Conservation (phyloP, 805 yeast genomes). For the Lipomyces sp. region DNA sequence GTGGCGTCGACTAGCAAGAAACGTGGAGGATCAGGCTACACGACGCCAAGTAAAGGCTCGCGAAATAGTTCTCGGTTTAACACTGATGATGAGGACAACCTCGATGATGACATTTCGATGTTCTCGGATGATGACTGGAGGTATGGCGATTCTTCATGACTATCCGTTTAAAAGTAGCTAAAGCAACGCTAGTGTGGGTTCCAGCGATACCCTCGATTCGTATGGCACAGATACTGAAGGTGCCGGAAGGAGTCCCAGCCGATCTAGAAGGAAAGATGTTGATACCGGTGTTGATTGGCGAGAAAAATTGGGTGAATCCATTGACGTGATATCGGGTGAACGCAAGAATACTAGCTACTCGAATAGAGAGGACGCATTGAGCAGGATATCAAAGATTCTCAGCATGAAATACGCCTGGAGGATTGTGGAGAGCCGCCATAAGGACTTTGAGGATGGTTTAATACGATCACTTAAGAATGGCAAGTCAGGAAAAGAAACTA, state of each 20-base stretch:
- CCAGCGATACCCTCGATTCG: conserved; percentile 29
- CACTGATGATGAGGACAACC: conserved; percentile 27
- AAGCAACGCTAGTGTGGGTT: conserved; percentile 16
- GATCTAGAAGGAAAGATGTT: conserved; percentile 23
- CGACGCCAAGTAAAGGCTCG: conserved; percentile 2
- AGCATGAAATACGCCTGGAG: conserved; percentile 33
- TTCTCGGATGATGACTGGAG: conserved; percentile 36
- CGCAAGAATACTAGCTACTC: conserved; percentile 25
- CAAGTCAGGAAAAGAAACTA: conserved; percentile 23
- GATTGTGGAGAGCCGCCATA: conserved; percentile 26
- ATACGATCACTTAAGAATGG: conserved; percentile 19
- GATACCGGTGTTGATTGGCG: conserved; percentile 33
- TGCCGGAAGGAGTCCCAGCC: conserved; percentile 18
- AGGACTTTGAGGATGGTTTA: conserved; percentile 30
- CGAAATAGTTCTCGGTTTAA: conserved; percentile 11
- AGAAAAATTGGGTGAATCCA: conserved; percentile 23
- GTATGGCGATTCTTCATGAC: conserved; percentile 1
- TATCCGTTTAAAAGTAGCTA: neutral
- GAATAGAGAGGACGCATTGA: conserved; percentile 31
- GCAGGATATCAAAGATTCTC: conserved; percentile 26
- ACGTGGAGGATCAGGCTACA: conserved; percentile 4
- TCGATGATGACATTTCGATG: conserved; percentile 26
- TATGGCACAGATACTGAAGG: conserved; percentile 23
- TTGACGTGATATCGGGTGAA: conserved; percentile 29
- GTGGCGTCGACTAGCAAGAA: conserved; percentile 11